phyloP scores from a whole-genome alignment of 306 rosid genomes.

The Cercis canadensis region DNA sequence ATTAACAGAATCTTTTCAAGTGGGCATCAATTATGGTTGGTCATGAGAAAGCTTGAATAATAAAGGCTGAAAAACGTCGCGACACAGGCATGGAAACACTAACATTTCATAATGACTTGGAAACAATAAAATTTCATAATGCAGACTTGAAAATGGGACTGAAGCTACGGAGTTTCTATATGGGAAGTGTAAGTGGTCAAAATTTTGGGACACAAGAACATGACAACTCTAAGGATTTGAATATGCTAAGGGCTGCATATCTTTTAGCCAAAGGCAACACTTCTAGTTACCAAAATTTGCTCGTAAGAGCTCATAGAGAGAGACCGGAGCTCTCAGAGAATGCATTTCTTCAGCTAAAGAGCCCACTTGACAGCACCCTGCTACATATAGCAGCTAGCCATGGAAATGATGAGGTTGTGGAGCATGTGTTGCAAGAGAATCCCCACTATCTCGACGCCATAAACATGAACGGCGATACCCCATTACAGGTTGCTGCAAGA shows the following conservation, averaged over 20 bases:
- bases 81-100: too few relatives aligned
- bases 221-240: neutral
- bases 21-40: too few relatives aligned
- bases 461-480: neutral
- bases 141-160: too few relatives aligned
- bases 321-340: neutral
- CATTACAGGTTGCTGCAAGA: constrained; percentile 27
- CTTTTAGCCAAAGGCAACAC: neutral
- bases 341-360: neutral
- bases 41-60: too few relatives aligned
- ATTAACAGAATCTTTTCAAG: too few relatives aligned
- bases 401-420: neutral
- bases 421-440: accelerated
- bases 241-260: neutral
- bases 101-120: too few relatives aligned
- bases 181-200: too few relatives aligned
- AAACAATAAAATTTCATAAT: too few relatives aligned
- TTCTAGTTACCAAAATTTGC: neutral
- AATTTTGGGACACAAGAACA: too few relatives aligned
- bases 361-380: neutral
- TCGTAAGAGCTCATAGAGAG: too few relatives aligned
- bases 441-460: neutral
- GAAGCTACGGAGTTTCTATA: too few relatives aligned
- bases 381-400: constrained; percentile 5
- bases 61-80: too few relatives aligned